A percentile compares a stretch with the other conserved stretches of the same genome.
Conservation (phyloP, 352 stramenopile genomes). For the Globisporangium barbulae region DNA sequence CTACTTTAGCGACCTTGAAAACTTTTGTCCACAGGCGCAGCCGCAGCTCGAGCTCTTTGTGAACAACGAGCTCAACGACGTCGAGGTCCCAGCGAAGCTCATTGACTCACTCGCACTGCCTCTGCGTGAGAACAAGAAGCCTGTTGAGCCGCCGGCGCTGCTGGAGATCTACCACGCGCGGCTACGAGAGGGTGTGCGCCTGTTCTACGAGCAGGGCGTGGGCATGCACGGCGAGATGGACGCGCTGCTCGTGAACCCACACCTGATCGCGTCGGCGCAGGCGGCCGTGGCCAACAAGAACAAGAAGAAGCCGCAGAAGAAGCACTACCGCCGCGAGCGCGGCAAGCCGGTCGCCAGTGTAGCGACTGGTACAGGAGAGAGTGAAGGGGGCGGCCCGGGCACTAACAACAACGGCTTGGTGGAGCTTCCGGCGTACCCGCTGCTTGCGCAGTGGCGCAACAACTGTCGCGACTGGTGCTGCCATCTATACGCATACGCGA, state of each 20-base stretch:
- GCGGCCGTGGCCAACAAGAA: slow-evolving; percentile 27
- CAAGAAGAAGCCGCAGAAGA: slow-evolving; percentile 68
- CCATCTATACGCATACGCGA: slow-evolving; percentile 73
- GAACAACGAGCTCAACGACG: slow-evolving; percentile 39
- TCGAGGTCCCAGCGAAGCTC: slow-evolving; percentile 16
- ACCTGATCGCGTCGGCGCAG: slow-evolving; percentile 15
- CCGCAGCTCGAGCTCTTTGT: slow-evolving; percentile 53
- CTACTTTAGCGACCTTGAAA: slow-evolving; percentile 58
- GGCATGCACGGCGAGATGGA: slow-evolving; percentile 83
- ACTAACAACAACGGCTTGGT: slow-evolving; percentile 22
- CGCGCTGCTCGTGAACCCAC: slow-evolving; percentile 45
- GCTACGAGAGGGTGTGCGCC: slow-evolving; percentile 57
- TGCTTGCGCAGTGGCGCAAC: slow-evolving; percentile 72
- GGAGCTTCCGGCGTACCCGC: slow-evolving; percentile 60
- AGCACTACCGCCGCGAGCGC: slow-evolving; percentile 53
- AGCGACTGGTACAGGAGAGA: slow-evolving; percentile 4
- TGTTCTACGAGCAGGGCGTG: slow-evolving; percentile 79
- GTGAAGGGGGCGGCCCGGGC: background rate
- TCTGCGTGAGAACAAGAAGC: slow-evolving; percentile 21
- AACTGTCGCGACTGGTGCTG: slow-evolving; percentile 78
- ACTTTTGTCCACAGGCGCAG: slow-evolving; percentile 34
- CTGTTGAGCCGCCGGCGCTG: slow-evolving; percentile 25
- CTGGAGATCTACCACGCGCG: slow-evolving; percentile 58
- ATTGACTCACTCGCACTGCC: slow-evolving; percentile 48
- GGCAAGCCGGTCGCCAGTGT: slow-evolving; percentile 20